These are phyloP conservation scores for Pseudogymnoascus sp. DNA, from an alignment of 2,329 filamentous ascomycete genomes.

Conservation along the genomic window DNA sequence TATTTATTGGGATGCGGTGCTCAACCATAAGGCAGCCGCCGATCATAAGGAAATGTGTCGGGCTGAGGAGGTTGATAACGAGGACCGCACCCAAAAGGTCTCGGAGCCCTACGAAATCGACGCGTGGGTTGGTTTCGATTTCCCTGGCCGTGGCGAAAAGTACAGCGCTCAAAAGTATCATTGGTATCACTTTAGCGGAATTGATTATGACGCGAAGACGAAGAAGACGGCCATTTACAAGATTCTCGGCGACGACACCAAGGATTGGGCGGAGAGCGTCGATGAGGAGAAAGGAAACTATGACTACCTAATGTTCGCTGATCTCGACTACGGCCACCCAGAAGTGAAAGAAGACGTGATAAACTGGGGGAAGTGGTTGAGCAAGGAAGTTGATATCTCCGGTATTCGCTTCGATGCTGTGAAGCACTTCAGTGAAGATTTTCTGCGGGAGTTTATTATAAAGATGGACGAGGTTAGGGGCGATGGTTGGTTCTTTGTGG, in stretches of 20 bases:
- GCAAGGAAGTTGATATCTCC: conserved; percentile 47
- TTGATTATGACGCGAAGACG: conserved; percentile 51
- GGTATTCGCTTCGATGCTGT: conserved; percentile 65
- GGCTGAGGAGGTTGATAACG: conserved; percentile 54
- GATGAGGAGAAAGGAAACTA: conserved; percentile 56
- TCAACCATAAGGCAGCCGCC: conserved; percentile 64
- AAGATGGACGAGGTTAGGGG: conserved; percentile 43
- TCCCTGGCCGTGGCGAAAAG: conserved; percentile 48
- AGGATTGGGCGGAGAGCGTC: conserved; percentile 51
- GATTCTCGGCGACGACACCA: conserved; percentile 49
- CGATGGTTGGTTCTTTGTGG: conserved; percentile 53
- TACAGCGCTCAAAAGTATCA: conserved; percentile 57
- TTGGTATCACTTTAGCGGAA: conserved; percentile 59
- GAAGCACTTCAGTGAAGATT: conserved; percentile 62
- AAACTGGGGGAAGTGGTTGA: conserved; percentile 61
- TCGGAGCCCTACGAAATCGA: conserved; percentile 52
- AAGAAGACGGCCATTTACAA: conserved; percentile 56
- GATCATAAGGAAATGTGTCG: conserved; percentile 54
- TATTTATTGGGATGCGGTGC: conserved; percentile 60
- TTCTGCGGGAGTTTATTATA: conserved; percentile 55
- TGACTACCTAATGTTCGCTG: conserved; percentile 64
- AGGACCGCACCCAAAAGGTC: conserved; percentile 48
- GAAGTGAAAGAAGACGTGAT: conserved; percentile 58
- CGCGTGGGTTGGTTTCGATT: conserved; percentile 60
- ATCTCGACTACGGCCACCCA: conserved; percentile 55